These are phyloP conservation scores for Leccinum rimulosum DNA, from an alignment of 768 basidiomycete species.

Conservation along the genomic window DNA sequence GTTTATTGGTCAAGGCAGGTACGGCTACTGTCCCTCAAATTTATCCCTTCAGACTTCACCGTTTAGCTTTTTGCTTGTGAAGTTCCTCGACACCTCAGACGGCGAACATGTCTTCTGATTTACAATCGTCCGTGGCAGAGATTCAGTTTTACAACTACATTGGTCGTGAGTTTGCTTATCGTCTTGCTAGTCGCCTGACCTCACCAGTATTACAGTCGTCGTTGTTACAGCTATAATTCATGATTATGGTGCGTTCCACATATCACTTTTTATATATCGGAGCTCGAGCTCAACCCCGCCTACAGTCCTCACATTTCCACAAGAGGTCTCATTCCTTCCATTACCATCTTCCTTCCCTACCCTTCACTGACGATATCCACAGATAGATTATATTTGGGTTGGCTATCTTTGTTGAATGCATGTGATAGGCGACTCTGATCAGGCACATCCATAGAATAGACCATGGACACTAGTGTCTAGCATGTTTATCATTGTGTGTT, in stretches of 20 bases:
- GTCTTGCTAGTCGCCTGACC: background rate
- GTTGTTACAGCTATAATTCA: constrained; percentile 9
- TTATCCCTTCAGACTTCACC: too few species aligned
- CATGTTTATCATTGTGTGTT: constrained; percentile 21
- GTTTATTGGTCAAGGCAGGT: too few species aligned
- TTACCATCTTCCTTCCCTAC: background rate
- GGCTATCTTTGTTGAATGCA: background rate
- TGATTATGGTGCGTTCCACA: constrained; percentile 18
- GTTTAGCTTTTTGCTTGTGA: too few species aligned
- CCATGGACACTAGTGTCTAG: constrained; percentile 14
- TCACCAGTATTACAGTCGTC: constrained; percentile 15
- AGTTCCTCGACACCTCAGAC: too few species aligned
- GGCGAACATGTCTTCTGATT: background rate
- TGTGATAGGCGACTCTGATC: background rate
- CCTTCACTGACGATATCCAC: constrained; percentile 1
- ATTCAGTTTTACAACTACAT: constrained; percentile 11
- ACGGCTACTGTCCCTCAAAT: too few species aligned
- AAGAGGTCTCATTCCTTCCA: constrained; percentile 14
- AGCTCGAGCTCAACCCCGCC: background rate
- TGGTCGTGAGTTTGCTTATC: constrained; percentile 3
- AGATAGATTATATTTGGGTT: constrained; percentile 23
- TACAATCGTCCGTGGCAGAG: background rate
- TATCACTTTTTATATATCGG: background rate
- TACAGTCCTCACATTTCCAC: constrained; percentile 16
- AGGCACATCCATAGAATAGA: constrained; percentile 7